Percentiles rank a stretch among this genome's conserved stretches.
These are phyloP conservation scores for Fusarium duplospermum DNA, from an alignment of 2,329 filamentous ascomycete species.

Conservation along the genomic window DNA sequence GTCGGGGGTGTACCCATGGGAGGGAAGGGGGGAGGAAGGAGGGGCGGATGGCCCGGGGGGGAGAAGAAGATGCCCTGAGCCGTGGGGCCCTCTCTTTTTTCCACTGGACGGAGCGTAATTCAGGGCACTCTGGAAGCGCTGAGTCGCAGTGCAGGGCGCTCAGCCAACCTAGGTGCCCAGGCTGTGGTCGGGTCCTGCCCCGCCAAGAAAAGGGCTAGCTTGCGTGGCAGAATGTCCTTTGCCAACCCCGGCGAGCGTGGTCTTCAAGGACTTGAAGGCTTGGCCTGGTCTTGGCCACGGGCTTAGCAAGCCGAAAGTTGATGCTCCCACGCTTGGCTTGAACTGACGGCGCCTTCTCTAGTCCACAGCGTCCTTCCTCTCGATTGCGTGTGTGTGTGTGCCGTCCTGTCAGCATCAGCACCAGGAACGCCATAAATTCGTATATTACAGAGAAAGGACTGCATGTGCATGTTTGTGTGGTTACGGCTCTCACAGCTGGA, in stretches of 20 bases:
- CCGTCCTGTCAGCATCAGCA: slow-evolving; percentile 3
- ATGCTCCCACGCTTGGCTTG: slow-evolving; percentile 5
- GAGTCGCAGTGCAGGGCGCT: not conserved
- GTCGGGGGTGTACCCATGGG: slow-evolving; percentile 14
- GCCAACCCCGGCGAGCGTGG: slow-evolving; percentile 4
- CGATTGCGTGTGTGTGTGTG: not conserved
- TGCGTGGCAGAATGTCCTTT: slow-evolving; percentile 27
- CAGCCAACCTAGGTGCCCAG: slow-evolving; percentile 2
- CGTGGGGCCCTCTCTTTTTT: slow-evolving; percentile 2
- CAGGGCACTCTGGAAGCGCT: slow-evolving; percentile 25
- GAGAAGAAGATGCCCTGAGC: not conserved
- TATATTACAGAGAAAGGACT: not conserved
- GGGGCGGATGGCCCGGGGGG: slow-evolving; percentile 18
- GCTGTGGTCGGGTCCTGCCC: not conserved
- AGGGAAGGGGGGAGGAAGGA: slow-evolving; percentile 13
- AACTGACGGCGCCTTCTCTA: slow-evolving; percentile 13
- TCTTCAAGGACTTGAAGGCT: slow-evolving; percentile 5
- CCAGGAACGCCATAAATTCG: not conserved
- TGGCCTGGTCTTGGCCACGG: slow-evolving; percentile 33
- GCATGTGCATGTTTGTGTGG: not conserved
- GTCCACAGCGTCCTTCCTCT: not conserved
- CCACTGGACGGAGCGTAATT: slow-evolving; percentile 31
- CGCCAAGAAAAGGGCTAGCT: slow-evolving; percentile 9
- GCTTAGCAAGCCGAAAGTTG: slow-evolving; percentile 24
- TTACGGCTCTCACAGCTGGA: not conserved